Evolutionary conservation across 2,329 filamentous ascomycete genomes (phyloP), one percentile per base, ranked within the genome.

Genomic region (Pseudogymnoascus sp.): DNA sequence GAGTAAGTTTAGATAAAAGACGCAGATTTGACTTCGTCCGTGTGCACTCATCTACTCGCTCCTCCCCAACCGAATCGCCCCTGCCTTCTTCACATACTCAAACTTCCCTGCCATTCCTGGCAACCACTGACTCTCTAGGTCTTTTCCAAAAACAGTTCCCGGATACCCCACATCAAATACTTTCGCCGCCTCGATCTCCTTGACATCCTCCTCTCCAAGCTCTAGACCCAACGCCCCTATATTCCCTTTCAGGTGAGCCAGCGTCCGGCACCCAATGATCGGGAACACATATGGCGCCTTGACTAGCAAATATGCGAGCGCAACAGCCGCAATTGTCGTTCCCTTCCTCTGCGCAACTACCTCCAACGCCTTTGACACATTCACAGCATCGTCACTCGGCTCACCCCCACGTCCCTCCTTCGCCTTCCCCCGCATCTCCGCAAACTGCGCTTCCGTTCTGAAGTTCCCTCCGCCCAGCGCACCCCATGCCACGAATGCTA

Each of bases 211-310:
- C 0, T 78, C 71, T 0, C 76, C 81, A 36, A 92, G 75, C 62
- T 80, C 75, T 42, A 91, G 75, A 1, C 77, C 79, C 38, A 92
- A 77, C 0, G 87, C 86, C 68, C 87, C 82, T 66, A 91, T 87
- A 69, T 91, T 91, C 63, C 79, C 80, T 70, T 86, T 82, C 41
- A 92, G 75, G 70, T 92, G 88, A 59, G 87, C 83, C 8, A 89
- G 73, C 67, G 85, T 91, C 9, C 88, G 80, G 0, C 86, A 86
- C 9, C 89, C 88, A 4, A 91, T 78, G 41, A 92, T 84, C 1
- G 89, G 89, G 70, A 90, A 90, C 11, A 91, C 85, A 68, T 90
- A 84, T 0, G 87, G 83, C 0, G 85, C 78, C 75, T 91, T 91
- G 66, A 84, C 81, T 79, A 89, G 82, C 12, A 91, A 84, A 69